Evolutionary conservation across 257 asterid species (phyloP).

Genomic region (Scutellaria barbata): DNA sequence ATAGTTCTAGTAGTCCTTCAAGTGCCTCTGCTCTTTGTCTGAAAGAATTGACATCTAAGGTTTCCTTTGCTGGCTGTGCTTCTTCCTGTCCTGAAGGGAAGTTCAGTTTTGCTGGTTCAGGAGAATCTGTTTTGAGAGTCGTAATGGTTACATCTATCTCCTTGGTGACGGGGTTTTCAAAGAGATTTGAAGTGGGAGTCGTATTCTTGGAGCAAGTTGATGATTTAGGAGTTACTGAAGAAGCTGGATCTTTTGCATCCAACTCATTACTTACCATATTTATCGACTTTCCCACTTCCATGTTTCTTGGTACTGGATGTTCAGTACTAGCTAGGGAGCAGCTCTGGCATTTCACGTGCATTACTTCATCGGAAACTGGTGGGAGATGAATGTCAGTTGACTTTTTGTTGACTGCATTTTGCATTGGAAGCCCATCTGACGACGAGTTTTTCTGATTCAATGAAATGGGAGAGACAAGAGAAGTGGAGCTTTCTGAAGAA

Average conservation of each 20-base stretch:
- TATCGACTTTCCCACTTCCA: slow-evolving; percentile 56
- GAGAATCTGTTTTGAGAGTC: slow-evolving; percentile 39
- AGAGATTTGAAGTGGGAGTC: slow-evolving; percentile 41
- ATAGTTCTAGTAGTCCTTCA: slow-evolving; percentile 88
- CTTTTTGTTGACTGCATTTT: slow-evolving; percentile 51
- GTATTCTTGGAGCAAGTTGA: slow-evolving; percentile 39
- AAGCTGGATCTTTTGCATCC: slow-evolving; percentile 45
- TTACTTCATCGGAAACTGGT: slow-evolving; percentile 64
- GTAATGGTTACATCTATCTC: slow-evolving; percentile 53
- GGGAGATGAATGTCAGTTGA: slow-evolving; percentile 43
- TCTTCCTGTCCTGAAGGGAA: slow-evolving; percentile 47
- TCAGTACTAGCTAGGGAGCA: slow-evolving; percentile 64
- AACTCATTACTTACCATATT: slow-evolving; percentile 55
- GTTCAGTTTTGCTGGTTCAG: slow-evolving; percentile 42
- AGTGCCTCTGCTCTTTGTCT: slow-evolving; percentile 97
- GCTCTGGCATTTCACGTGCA: slow-evolving; percentile 70
- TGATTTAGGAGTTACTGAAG: slow-evolving; percentile 47
- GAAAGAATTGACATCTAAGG: slow-evolving; percentile 72
- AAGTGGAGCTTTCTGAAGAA: slow-evolving; percentile 45
- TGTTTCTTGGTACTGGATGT: slow-evolving; percentile 49
- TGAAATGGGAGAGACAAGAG: slow-evolving; percentile 43
- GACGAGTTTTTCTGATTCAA: slow-evolving; percentile 46
- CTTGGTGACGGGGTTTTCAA: slow-evolving; percentile 46
- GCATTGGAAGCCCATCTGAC: slow-evolving; percentile 48
- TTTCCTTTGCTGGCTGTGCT: slow-evolving; percentile 66